Evolutionary conservation across 305 asterid species (phyloP).

Genomic region (Fraxinus sp.): DNA sequence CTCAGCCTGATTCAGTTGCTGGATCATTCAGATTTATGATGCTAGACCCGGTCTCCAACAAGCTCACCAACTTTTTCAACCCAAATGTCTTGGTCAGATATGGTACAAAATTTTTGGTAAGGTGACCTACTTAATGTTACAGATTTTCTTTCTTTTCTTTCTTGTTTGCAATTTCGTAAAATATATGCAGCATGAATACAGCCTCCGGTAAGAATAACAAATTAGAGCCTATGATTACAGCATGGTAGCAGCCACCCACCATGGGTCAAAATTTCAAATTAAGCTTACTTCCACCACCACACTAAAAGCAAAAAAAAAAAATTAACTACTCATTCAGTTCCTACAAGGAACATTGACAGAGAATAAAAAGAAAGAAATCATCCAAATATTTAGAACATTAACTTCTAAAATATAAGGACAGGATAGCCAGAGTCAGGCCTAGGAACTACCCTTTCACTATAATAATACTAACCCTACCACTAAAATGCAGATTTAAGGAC

Average conservation of each 20-base stretch:
- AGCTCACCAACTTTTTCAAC: not conserved
- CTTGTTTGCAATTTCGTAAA: not conserved
- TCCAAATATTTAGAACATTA: not conserved
- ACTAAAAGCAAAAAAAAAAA: not conserved
- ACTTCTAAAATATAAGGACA: not conserved
- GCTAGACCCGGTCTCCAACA: not conserved
- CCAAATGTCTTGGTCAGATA: not conserved
- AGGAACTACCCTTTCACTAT: not conserved
- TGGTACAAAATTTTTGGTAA: not conserved
- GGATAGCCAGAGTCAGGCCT: not conserved
- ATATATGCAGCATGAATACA: not conserved
- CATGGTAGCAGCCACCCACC: not conserved
- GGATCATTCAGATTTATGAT: not conserved
- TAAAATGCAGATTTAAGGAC: not conserved
- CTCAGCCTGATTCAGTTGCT: not conserved
- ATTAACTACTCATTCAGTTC: not conserved
- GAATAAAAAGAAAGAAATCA: not conserved
- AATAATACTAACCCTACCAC: slow-evolving; percentile 11
- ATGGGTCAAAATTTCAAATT: not conserved
- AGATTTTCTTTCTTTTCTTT: not conserved
- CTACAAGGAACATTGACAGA: not conserved
- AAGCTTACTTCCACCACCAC: not conserved
- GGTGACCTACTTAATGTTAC: not conserved
- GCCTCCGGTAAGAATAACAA: not conserved
- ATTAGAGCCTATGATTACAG: not conserved